Base-by-base conservation (phyloP, 108 stramenopile genomes). In the Cyclotella kingstonii region DNA sequence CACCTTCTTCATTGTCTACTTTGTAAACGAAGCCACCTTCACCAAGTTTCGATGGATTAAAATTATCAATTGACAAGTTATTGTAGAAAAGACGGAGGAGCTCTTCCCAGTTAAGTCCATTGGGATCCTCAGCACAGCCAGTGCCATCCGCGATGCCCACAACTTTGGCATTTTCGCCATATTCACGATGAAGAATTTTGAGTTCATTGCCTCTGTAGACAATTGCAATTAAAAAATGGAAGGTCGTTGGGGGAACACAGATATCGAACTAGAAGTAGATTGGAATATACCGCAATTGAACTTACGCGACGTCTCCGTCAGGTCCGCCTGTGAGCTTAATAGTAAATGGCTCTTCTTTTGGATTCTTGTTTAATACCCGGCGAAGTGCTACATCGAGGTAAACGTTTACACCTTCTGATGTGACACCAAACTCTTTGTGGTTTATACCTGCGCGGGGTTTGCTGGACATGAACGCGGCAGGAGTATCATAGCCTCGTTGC, bases 341-440 rank as follows among this genome's bases (percentile, higher is more conserved):
- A 5, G 93, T 94, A 75, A 98, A 98, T 14, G 84, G 49, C 14
- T 89, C 90, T 64, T 85, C 76, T 28, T 63, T 81, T 11, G 97
- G 96, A 72, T 95, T 81, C 33, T 92, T 91, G 31, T 84, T 85
- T 26, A 95, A 55, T 10, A 75, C 81, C 30, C 80, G 78, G 11
- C 82, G 81, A 46, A 98, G 73, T 0, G 98, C 96, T 17, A 93
- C 96, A 61, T 97, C 95, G 41, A 98, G 67, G 65, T 93, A 98
- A 12, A 97, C 96, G 51, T 90, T 91, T 33, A 98, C 95, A 14
- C 89, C 98, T 66, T 98, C 98, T 48, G 79, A 82, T 9, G 98
- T 98, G 4, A 98, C 98, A 21, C 98, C 98, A 68, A 79, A 98
- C 54, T 95, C 92, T 74, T 97, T 98, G 87, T 98, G 96, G 64